Conservation (phyloP, 176 grass and related monocot genomes). For the Oryza meridionalis region DNA sequence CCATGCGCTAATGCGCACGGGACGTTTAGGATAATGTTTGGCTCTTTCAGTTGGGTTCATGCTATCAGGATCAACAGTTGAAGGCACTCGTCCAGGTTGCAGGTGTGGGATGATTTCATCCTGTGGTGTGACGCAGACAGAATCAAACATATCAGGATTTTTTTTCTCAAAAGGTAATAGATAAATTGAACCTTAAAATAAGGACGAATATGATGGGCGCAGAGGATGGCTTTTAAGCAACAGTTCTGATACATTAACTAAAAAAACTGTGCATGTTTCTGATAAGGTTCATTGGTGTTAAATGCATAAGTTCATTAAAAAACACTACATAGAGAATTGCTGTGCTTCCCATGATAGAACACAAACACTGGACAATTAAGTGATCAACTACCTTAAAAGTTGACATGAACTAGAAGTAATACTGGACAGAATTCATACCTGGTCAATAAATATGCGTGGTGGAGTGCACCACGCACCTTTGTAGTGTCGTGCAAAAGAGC, state of each 20-base stretch:
- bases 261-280: conserved; percentile 19
- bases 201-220: neutral
- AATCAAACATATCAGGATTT: conserved; percentile 29
- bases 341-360: conserved; percentile 22
- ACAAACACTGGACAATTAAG: conserved; percentile 8
- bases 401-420: conserved; percentile 21
- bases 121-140: conserved; percentile 48
- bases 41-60: conserved; percentile 56
- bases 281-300: conserved; percentile 35
- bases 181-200: neutral
- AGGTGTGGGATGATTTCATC: conserved; percentile 93
- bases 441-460: conserved; percentile 93
- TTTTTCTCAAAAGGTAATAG: neutral
- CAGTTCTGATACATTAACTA: conserved; percentile 3
- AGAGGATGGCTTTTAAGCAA: conserved; percentile 27
- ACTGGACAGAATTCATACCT: conserved; percentile 42
- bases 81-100: conserved; percentile 80
- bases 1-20: conserved; percentile 87
- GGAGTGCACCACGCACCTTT: conserved; percentile 99
- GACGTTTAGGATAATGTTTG: conserved; percentile 63
- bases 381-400: neutral
- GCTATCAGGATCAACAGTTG: conserved; percentile 91
- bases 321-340: conserved; percentile 10
- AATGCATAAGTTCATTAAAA: conserved; percentile 14
- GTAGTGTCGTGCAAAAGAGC: conserved; percentile 84